Evolutionary conservation across 768 basidiomycete genomes (phyloP).

Genomic region (Rhodotorula diobovata): DNA sequence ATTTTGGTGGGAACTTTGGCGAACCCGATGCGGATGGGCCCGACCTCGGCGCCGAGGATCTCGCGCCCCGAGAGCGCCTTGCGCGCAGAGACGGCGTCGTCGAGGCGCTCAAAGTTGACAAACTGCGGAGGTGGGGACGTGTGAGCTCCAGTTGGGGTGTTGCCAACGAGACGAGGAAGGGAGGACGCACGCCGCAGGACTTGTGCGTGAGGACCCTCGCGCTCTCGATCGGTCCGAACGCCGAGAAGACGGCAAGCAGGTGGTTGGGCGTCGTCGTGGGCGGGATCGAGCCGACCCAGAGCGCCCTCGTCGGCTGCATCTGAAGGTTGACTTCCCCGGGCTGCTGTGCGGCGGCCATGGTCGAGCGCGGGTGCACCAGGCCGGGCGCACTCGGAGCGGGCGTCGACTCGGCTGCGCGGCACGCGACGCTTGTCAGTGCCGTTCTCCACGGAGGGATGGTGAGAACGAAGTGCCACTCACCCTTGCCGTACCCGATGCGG

Average conservation of each 20-base stretch:
- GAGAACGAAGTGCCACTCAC: conserved; percentile 41
- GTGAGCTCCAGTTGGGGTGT: conserved; percentile 2
- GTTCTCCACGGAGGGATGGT: background rate
- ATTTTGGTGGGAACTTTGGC: conserved; percentile 88
- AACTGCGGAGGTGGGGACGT: conserved; percentile 11
- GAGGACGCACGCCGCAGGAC: conserved; percentile 63
- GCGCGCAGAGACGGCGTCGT: conserved; percentile 91
- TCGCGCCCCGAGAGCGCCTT: conserved; percentile 94
- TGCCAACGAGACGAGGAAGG: conserved; percentile 48
- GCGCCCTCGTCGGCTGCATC: conserved; percentile 83
- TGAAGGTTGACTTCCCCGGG: conserved; percentile 56
- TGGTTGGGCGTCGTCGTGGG: conserved; percentile 83
- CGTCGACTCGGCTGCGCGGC: conserved; percentile 24
- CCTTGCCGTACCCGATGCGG: conserved; percentile 96
- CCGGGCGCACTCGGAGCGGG: conserved; percentile 23
- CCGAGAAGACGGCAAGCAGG: conserved; percentile 90
- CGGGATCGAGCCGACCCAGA: conserved; percentile 98
- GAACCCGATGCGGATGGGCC: conserved; percentile 88
- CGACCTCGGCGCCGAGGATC: conserved; percentile 91
- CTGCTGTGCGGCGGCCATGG: conserved; percentile 5
- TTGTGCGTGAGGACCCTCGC: conserved; percentile 94
- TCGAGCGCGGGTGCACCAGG: conserved; percentile 29
- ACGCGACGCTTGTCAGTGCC: background rate
- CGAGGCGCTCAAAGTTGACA: conserved; percentile 96
- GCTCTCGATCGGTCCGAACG: conserved; percentile 95